Conservation (phyloP, 129 eudicot genomes). For the sunflower (Helianthus annuus) region HanXRQr2.0-SUNRISE NC_035436.2:203636063-203636562, state of each 20-base stretch:
- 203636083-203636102: conserved; percentile 79
- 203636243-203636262: conserved; percentile 71
- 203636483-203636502: not conserved
- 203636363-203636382: conserved; percentile 71
- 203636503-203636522: too few relatives aligned
- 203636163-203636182: conserved; percentile 78
- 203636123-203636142: conserved; percentile 84
- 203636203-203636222: conserved; percentile 77
- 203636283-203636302: conserved; percentile 85
- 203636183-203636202: conserved; percentile 85
- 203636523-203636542: too few relatives aligned
- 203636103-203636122: conserved; percentile 79
- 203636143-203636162: conserved; percentile 78
- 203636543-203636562: too few relatives aligned
- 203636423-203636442: conserved; percentile 73
- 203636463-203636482: conserved; percentile 56
- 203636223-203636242: conserved; percentile 83
- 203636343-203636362: conserved; percentile 68
- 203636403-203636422: conserved; percentile 80
- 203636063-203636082: conserved; percentile 75
- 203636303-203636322: conserved; percentile 69
- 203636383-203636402: conserved; percentile 68
- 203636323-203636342: conserved; percentile 69
- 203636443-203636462: conserved; percentile 61
- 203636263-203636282: conserved; percentile 71